phyloP scores from a whole-genome alignment of 352 stramenopile species.

The Phytophthora pistaciae region DNA sequence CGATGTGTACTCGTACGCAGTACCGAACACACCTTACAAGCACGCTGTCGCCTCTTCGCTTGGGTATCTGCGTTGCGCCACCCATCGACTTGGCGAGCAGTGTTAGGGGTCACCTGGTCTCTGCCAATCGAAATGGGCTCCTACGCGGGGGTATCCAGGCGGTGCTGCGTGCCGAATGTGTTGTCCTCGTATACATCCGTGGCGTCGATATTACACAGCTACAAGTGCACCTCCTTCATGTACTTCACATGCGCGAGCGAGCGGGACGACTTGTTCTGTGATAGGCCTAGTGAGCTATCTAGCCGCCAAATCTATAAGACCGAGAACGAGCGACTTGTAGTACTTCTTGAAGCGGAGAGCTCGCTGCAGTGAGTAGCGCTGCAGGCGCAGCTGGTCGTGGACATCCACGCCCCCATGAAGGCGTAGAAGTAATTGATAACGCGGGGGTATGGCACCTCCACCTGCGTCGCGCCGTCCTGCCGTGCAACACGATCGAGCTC shows the following conservation, averaged over 20 bases:
- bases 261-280: background rate
- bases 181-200: background rate
- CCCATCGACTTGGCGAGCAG: background rate
- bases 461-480: background rate
- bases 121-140: background rate
- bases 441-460: conserved; percentile 6
- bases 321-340: background rate
- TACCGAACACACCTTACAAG: background rate
- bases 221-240: conserved; percentile 4
- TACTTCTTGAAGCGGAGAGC: background rate
- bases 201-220: background rate
- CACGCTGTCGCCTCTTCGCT: background rate
- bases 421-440: conserved; percentile 23
- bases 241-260: background rate
- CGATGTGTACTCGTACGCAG: background rate
- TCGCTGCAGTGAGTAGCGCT: background rate
- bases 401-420: background rate
- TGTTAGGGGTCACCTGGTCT: background rate
- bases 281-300: background rate
- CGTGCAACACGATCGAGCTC: conserved; percentile 5
- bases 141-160: background rate
- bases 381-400: background rate
- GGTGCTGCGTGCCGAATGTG: background rate
- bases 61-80: background rate
- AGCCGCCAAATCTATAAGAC: background rate